A percentile compares a stretch with the other conserved stretches of the same genome.
Conservation (phyloP, 495 filamentous ascomycete genomes). For the Pyronema domesticum region DNA sequence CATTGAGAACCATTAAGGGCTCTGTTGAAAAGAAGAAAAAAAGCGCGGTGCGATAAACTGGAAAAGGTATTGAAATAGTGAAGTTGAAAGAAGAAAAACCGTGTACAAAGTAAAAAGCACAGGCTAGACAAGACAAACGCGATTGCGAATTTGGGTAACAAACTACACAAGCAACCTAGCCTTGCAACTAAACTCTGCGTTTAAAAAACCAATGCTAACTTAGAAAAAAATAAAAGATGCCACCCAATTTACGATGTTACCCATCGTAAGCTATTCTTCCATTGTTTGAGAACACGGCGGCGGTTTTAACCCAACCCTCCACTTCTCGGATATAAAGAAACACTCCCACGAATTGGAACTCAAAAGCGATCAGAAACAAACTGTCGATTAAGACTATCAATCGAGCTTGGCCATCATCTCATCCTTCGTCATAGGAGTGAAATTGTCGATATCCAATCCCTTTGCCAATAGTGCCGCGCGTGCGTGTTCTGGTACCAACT, state of each 20-base stretch:
- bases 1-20: not conserved
- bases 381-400: conserved; percentile 38
- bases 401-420: conserved; percentile 98
- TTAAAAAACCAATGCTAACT: conserved; percentile 20
- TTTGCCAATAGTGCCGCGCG: conserved; percentile 51
- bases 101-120: conserved; percentile 23
- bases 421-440: conserved; percentile 71
- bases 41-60: no score
- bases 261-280: conserved; percentile 20
- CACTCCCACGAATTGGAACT: conserved; percentile 14
- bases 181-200: conserved; percentile 8
- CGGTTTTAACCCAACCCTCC: conserved; percentile 5
- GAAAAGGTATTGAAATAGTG: no score
- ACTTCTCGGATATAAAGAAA: conserved; percentile 3
- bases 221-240: conserved; percentile 22
- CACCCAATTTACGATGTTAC: conserved; percentile 22
- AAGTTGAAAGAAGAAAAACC: conserved; percentile 10
- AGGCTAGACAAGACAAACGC: conserved; percentile 6
- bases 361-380: conserved; percentile 20
- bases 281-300: conserved; percentile 17
- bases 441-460: conserved; percentile 84
- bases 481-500: conserved; percentile 72
- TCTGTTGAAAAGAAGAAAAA: conserved; percentile 10
- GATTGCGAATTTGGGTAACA: conserved; percentile 8
- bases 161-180: conserved; percentile 9